Evolutionary conservation across 1,284 basidiomycete genomes (phyloP), one percentile per base, ranked within the genome.

Genomic region (Earliella scabrosa): DNA sequence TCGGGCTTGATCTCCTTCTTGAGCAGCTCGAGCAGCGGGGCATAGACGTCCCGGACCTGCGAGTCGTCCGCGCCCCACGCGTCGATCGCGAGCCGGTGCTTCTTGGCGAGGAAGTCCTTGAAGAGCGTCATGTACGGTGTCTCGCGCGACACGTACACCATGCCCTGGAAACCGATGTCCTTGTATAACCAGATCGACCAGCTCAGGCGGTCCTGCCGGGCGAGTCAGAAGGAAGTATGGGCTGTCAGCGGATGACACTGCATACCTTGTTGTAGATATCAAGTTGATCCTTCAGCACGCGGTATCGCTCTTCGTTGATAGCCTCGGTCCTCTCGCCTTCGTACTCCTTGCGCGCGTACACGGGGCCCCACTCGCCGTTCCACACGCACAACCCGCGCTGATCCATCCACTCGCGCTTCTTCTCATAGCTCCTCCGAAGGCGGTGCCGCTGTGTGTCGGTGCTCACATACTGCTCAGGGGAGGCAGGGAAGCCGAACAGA

Each of bases 181-280:
- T 93, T 93, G 79, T 91, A 93, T 16, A 91, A 71, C 91, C 92
- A 93, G 69, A 93, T 93, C 0, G 87, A 87, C 90, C 90, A 93
- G 64, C 83, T 87, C 54, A 88, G 68, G 34, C 76, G 79, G 64
- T 88, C 87, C 85, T 88, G 61, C 14, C 20, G 32, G 31, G n/a
- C 20, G 9, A 24, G 26, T 26, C 45, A 21, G 5, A 31, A 14
- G 3, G n/a, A 20, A 14, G 14, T 10, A 27, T 10, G 11, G 7
- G 16, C 13, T 16, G 35, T 16, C 14, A 16, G 23, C 13, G 11
- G 5, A 14, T 10, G 21, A n/a, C 21, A 41, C 16, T n/a, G 35
- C 67, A 21, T 21, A 82, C 85, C 71, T 85, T 73, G 63, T 85
- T 81, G 70, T 93, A 92, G 39, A 92, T 82, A 18, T 76, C 75